Conservation (phyloP, 2,329 filamentous ascomycete genomes). For the Aspergillus sp. region DNA sequence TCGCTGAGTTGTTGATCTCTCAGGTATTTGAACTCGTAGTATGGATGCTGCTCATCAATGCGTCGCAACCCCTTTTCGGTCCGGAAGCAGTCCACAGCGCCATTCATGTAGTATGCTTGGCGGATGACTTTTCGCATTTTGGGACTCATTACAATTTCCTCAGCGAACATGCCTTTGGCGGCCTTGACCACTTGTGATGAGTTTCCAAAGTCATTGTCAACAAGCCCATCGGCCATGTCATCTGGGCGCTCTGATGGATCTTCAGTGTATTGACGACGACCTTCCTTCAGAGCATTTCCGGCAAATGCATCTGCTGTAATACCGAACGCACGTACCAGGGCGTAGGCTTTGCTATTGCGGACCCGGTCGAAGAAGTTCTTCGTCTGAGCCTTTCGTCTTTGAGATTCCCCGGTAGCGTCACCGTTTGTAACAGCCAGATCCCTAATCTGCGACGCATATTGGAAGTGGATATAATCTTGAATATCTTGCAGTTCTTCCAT, state of each 20-base stretch:
- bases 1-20: slow-evolving; percentile 82
- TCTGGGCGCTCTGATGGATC: slow-evolving; percentile 78
- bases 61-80: slow-evolving; percentile 92
- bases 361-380: slow-evolving; percentile 81
- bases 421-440: slow-evolving; percentile 68
- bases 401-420: slow-evolving; percentile 62
- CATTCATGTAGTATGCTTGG: slow-evolving; percentile 77
- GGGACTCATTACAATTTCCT: slow-evolving; percentile 85
- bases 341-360: slow-evolving; percentile 74
- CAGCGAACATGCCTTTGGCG: slow-evolving; percentile 83
- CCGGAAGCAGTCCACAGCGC: slow-evolving; percentile 80
- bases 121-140: slow-evolving; percentile 86
- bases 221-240: slow-evolving; percentile 79
- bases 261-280: slow-evolving; percentile 78
- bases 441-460: slow-evolving; percentile 80
- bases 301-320: slow-evolving; percentile 87
- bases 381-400: slow-evolving; percentile 79
- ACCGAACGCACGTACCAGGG: slow-evolving; percentile 83
- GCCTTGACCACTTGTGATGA: slow-evolving; percentile 73
- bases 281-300: slow-evolving; percentile 77
- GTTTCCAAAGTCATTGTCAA: slow-evolving; percentile 71
- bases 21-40: slow-evolving; percentile 97
- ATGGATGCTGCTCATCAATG: slow-evolving; percentile 92
- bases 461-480: slow-evolving; percentile 95
- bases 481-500: slow-evolving; percentile 97